Evolutionary conservation across 306 rosid genomes (phyloP).

Genomic region (Canavalia gladiata): DNA sequence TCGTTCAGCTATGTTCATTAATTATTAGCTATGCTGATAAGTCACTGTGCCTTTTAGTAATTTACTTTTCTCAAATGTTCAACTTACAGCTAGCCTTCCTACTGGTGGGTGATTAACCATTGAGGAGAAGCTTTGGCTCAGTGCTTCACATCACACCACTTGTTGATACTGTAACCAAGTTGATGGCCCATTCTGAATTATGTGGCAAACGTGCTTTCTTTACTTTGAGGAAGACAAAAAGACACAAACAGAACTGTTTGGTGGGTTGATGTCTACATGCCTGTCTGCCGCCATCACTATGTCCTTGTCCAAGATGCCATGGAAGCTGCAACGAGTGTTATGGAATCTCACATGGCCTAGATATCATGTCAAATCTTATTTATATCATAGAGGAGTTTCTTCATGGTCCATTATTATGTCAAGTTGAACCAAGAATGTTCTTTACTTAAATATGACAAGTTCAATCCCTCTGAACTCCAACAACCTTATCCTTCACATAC

Average conservation of each 20-base stretch:
- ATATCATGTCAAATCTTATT: constrained; percentile 31
- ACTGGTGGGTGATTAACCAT: constrained; percentile 30
- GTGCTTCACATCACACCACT: constrained; percentile 77
- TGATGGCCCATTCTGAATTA: constrained; percentile 85
- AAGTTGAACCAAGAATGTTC: constrained; percentile 13
- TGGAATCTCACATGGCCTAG: constrained; percentile 56
- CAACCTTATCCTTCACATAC: not conserved
- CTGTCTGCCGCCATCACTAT: constrained; percentile 79
- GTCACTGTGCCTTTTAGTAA: not conserved
- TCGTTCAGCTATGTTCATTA: not conserved
- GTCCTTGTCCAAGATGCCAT: constrained; percentile 66
- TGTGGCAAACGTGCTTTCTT: constrained; percentile 87
- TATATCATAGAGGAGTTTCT: constrained; percentile 26
- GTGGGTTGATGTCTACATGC: constrained; percentile 86
- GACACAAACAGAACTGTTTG: constrained; percentile 76
- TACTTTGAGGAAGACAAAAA: constrained; percentile 73
- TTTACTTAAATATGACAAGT: constrained; percentile 12
- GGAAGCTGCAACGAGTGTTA: constrained; percentile 57
- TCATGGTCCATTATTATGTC: constrained; percentile 4
- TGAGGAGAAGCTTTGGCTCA: constrained; percentile 86
- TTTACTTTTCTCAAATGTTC: constrained; percentile 14
- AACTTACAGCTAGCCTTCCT: not conserved
- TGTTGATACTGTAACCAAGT: constrained; percentile 86
- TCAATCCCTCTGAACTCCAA: not conserved
- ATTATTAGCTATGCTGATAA: not conserved